A percentile compares a stretch with the other conserved stretches of the same genome.
phyloP scores from a whole-genome alignment of 1,139 yeast species.

The Yamadazyma epiphylla region DNA sequence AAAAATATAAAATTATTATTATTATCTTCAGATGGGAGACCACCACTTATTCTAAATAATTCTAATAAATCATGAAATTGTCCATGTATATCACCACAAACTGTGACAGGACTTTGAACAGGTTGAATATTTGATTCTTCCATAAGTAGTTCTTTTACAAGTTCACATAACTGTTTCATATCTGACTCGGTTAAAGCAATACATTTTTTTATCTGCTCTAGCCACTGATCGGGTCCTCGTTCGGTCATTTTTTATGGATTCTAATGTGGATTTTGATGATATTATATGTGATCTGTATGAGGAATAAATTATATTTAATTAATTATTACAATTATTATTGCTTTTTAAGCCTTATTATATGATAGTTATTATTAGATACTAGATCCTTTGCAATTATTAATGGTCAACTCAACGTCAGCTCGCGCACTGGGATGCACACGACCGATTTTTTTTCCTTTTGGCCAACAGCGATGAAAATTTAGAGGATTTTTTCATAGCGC shows the following conservation, averaged over 20 bases:
- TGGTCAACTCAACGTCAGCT: no score
- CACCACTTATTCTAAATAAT: slow-evolving; percentile 87
- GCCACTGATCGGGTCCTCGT: slow-evolving; percentile 94
- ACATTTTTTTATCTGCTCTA: slow-evolving; percentile 89
- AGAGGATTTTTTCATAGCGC: no score
- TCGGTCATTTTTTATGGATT: slow-evolving; percentile 57
- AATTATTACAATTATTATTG: no score
- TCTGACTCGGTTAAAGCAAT: slow-evolving; percentile 86
- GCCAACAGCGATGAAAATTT: no score
- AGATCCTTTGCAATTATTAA: no score
- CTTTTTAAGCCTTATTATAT: no score
- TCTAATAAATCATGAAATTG: slow-evolving; percentile 94
- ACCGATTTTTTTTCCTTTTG: no score
- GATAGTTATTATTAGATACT: no score
- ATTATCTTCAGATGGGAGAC: slow-evolving; percentile 61
- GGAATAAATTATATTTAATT: no score
- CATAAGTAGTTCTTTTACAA: slow-evolving; percentile 77
- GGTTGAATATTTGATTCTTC: slow-evolving; percentile 91
- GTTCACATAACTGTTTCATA: slow-evolving; percentile 94
- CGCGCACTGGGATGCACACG: no score
- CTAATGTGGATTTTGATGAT: no score
- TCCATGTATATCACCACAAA: slow-evolving; percentile 98
- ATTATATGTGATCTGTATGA: no score
- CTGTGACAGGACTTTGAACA: slow-evolving; percentile 95
- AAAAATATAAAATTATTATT: slow-evolving; percentile 68